A percentile compares a stretch with the other conserved stretches of the same genome.
These are phyloP conservation scores for Tetracladium setigerum DNA, from an alignment of 495 filamentous ascomycete species.

Conservation along the genomic window DNA sequence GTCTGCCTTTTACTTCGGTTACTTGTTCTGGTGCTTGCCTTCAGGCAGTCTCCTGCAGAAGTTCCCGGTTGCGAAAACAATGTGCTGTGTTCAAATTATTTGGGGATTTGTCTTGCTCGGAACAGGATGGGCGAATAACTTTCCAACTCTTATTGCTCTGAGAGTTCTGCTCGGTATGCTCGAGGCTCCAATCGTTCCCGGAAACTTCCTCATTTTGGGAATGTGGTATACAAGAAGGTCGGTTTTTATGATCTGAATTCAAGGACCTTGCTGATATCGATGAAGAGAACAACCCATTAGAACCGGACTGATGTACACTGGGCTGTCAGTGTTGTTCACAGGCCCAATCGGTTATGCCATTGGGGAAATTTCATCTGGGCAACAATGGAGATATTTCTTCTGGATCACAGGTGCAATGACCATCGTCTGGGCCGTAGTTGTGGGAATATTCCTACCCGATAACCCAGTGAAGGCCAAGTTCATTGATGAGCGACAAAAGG, in stretches of 20 bases:
- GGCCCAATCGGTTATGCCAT: constrained; percentile 9
- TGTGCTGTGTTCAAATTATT: constrained; percentile 31
- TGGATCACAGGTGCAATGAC: constrained; percentile 47
- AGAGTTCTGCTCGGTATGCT: constrained; percentile 55
- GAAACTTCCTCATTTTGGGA: constrained; percentile 50
- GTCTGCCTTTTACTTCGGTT: constrained; percentile 40
- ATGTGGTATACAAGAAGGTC: constrained; percentile 51
- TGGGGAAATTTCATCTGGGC: constrained; percentile 25
- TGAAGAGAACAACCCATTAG: constrained; percentile 29
- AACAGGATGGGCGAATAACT: constrained; percentile 28
- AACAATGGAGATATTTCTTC: constrained; percentile 39
- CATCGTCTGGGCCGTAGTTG: constrained; percentile 44
- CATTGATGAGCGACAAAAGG: constrained; percentile 45
- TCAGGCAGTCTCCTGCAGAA: constrained; percentile 44
- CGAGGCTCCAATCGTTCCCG: constrained; percentile 54
- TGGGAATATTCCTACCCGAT: constrained; percentile 53
- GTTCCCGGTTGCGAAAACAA: constrained; percentile 36
- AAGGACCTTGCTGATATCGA: constrained; percentile 1
- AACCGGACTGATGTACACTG: constrained; percentile 33
- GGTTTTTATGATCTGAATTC: background rate
- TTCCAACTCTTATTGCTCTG: constrained; percentile 5
- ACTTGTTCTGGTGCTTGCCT: constrained; percentile 37
- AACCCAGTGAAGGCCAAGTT: constrained; percentile 53
- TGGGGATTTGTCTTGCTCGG: constrained; percentile 38
- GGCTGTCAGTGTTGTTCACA: constrained; percentile 23